Conservation (phyloP, 2,329 filamentous ascomycete genomes). For the Paradendryphiella salina region DNA sequence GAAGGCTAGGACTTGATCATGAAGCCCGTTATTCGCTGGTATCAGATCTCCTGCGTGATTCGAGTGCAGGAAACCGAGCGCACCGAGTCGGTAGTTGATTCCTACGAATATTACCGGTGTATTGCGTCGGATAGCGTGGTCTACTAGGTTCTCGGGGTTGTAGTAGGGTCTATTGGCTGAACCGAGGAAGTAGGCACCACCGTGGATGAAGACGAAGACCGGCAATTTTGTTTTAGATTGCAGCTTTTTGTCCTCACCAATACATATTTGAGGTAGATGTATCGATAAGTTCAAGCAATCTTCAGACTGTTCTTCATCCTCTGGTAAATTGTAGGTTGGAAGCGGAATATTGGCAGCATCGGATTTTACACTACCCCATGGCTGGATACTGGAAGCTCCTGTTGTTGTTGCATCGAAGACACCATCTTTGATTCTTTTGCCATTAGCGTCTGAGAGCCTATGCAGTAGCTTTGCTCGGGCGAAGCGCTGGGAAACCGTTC, state of each 20-base stretch:
- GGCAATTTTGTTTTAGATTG: conserved; percentile 44
- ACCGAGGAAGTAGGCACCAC: conserved; percentile 55
- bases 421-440: neutral
- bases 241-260: conserved; percentile 35
- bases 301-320: conserved; percentile 21
- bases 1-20: conserved; percentile 43
- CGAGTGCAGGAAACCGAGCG: conserved; percentile 48
- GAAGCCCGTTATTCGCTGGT: conserved; percentile 34
- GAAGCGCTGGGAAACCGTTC: conserved; percentile 17
- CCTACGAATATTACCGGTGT: conserved; percentile 14
- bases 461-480: conserved; percentile 14
- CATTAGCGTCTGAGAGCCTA: neutral
- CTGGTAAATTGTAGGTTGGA: conserved; percentile 18
- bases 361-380: conserved; percentile 19
- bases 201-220: conserved; percentile 58
- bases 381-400: conserved; percentile 20
- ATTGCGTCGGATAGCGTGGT: conserved; percentile 6
- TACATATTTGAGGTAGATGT: conserved; percentile 45
- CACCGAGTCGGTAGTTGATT: conserved; percentile 32
- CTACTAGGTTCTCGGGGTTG: conserved; percentile 40
- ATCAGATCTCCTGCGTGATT: conserved; percentile 41
- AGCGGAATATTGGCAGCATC: conserved; percentile 24
- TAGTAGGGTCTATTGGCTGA: conserved; percentile 58
- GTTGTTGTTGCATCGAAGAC: conserved; percentile 20
- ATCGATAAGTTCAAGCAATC: conserved; percentile 54